These are phyloP conservation scores for Ustilago trichophora DNA, from an alignment of 1,284 basidiomycete genomes.

Conservation along the genomic window DNA sequence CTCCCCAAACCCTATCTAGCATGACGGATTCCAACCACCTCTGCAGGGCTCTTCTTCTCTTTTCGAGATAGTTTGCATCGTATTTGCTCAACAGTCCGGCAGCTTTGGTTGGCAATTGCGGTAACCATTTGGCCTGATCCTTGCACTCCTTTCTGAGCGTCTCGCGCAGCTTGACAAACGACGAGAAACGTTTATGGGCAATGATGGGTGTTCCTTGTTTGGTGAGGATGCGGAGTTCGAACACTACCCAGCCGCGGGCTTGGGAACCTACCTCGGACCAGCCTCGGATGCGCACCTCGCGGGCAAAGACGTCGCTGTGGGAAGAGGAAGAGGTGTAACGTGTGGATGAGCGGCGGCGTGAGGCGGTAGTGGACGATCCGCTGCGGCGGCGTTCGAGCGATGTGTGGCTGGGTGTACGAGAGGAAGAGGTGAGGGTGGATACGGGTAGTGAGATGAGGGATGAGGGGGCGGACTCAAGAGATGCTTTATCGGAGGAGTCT, in stretches of 20 bases:
- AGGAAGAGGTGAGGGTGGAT: conserved; percentile 36
- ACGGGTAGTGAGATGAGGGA: conserved; percentile 46
- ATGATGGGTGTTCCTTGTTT: conserved; percentile 45
- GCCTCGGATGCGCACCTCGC: conserved; percentile 52
- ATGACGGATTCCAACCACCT: conserved; percentile 52
- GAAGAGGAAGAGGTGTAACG: background rate
- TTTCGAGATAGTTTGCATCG: conserved; percentile 52
- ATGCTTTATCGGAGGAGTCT: conserved; percentile 32
- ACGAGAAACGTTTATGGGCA: conserved; percentile 44
- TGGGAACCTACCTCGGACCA: conserved; percentile 57
- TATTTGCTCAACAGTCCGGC: conserved; percentile 58
- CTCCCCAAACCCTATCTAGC: conserved; percentile 54
- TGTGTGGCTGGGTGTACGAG: conserved; percentile 19
- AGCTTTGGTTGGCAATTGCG: conserved; percentile 46
- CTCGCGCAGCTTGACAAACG: conserved; percentile 42
- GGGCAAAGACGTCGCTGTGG: conserved; percentile 32
- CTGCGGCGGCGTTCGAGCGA: conserved; percentile 28
- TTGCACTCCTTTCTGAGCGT: conserved; percentile 23
- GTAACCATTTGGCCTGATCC: conserved; percentile 38
- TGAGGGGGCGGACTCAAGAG: conserved; percentile 29
- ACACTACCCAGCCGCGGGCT: conserved; percentile 59
- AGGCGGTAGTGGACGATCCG: background rate
- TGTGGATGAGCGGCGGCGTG: conserved; percentile 7
- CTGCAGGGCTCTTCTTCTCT: conserved; percentile 54
- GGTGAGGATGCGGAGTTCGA: conserved; percentile 50